A percentile compares a stretch with the other conserved stretches of the same genome.
These are phyloP conservation scores for Cladosporium sp. DNA, from an alignment of 2,329 filamentous ascomycete genomes.

Conservation along the genomic window DNA sequence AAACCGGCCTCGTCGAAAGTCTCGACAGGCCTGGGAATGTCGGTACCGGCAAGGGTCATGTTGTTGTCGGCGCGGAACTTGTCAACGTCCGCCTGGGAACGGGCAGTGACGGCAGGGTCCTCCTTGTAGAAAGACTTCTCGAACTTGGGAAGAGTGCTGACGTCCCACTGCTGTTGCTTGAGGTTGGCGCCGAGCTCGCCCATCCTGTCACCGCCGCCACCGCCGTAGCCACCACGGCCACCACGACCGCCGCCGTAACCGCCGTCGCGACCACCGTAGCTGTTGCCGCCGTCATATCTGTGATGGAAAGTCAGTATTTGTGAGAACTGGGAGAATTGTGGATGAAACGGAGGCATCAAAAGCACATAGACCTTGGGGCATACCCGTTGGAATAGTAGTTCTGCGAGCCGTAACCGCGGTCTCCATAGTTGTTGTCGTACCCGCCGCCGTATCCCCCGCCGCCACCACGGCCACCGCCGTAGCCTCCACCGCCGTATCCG, in stretches of 20 bases:
- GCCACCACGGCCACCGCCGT: slow-evolving; percentile 33
- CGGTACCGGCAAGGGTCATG: slow-evolving; percentile 76
- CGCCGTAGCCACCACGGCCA: slow-evolving; percentile 58
- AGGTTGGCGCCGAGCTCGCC: slow-evolving; percentile 82
- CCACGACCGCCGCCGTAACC: slow-evolving; percentile 25
- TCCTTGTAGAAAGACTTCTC: slow-evolving; percentile 99
- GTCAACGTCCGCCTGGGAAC: slow-evolving; percentile 77
- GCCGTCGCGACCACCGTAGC: slow-evolving; percentile 28
- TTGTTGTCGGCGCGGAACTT: slow-evolving; percentile 83
- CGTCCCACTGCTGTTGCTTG: slow-evolving; percentile 86
- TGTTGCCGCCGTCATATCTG: slow-evolving; percentile 27
- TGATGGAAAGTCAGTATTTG: slow-evolving; percentile 13
- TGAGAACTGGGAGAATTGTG: slow-evolving; percentile 1
- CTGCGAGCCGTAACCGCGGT: slow-evolving; percentile 47
- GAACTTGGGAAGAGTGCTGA: slow-evolving; percentile 83
- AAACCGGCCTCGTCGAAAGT: slow-evolving; percentile 98
- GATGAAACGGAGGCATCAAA: slow-evolving; percentile 33
- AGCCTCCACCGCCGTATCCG: slow-evolving; percentile 34
- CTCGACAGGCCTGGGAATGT: slow-evolving; percentile 91
- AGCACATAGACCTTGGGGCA: slow-evolving; percentile 44
- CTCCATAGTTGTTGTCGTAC: slow-evolving; percentile 36
- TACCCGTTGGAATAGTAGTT: slow-evolving; percentile 51
- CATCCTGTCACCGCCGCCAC: slow-evolving; percentile 94
- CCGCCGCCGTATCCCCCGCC: slow-evolving; percentile 31
- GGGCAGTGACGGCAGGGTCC: slow-evolving; percentile 71